phyloP scores from a whole-genome alignment of 805 yeast genomes.

The Brettanomyces naardenensis region DNA sequence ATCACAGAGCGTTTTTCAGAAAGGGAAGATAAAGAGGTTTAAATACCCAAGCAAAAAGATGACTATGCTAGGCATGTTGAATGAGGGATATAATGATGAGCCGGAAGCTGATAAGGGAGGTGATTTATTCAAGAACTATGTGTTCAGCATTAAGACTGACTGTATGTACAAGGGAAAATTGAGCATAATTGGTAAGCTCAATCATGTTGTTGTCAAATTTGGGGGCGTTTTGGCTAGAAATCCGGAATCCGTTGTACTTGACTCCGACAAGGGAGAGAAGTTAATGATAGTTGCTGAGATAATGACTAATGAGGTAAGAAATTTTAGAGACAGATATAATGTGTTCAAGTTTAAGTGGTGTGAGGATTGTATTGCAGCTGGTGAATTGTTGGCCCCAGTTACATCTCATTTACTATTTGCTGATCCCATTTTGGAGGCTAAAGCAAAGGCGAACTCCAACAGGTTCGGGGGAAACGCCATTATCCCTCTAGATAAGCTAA shows the following conservation, averaged over 20 bases:
- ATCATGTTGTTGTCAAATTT: slow-evolving; percentile 30
- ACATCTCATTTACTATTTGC: slow-evolving; percentile 43
- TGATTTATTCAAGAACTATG: slow-evolving; percentile 34
- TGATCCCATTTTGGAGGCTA: slow-evolving; percentile 38
- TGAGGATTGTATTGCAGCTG: slow-evolving; percentile 47
- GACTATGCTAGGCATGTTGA: slow-evolving; percentile 10
- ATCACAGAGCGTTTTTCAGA: slow-evolving; percentile 18
- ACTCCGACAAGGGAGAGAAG: slow-evolving; percentile 7
- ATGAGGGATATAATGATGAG: slow-evolving; percentile 6
- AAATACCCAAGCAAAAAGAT: slow-evolving; percentile 10
- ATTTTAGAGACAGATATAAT: slow-evolving; percentile 37
- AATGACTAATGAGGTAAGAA: slow-evolving; percentile 30
- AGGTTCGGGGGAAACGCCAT: slow-evolving; percentile 54
- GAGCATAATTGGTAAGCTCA: slow-evolving; percentile 29
- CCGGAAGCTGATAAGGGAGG: slow-evolving; percentile 4
- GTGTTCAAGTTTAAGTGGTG: slow-evolving; percentile 67
- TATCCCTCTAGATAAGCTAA: slow-evolving; percentile 21
- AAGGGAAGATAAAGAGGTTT: slow-evolving; percentile 15
- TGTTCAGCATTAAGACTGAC: slow-evolving; percentile 51
- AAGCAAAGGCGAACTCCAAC: background rate
- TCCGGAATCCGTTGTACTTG: slow-evolving; percentile 20
- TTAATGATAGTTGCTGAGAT: slow-evolving; percentile 31
- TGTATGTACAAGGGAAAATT: slow-evolving; percentile 20
- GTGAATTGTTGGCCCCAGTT: slow-evolving; percentile 43
- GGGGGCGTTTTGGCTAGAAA: slow-evolving; percentile 42